Conservation (phyloP, 495 filamentous ascomycete genomes). For the Usnea hakonensis region DNA sequence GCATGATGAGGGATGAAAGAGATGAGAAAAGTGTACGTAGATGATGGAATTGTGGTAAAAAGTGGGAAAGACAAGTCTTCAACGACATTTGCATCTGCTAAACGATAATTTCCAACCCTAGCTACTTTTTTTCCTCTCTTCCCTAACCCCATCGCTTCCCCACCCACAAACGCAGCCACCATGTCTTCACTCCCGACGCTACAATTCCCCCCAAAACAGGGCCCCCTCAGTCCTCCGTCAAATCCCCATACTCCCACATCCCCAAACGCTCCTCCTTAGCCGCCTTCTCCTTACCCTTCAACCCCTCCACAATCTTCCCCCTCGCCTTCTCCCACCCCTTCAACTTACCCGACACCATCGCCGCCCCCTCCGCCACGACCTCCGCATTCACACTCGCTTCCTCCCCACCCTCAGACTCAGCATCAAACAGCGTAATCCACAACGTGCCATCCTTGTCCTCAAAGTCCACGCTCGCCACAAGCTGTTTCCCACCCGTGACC, state of each 20-base stretch:
- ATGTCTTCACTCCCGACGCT: background rate
- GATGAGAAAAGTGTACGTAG: background rate
- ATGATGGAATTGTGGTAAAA: background rate
- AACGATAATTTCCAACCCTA: background rate
- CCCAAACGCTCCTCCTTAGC: conserved; percentile 72
- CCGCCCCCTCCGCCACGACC: conserved; percentile 71
- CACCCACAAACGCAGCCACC: too few relatives aligned
- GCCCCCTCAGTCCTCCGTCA: conserved; percentile 66
- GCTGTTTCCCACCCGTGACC: conserved; percentile 54
- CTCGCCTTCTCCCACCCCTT: conserved; percentile 80
- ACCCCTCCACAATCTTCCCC: conserved; percentile 56
- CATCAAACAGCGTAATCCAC: conserved; percentile 82
- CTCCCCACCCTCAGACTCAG: conserved; percentile 44
- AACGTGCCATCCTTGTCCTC: conserved; percentile 65
- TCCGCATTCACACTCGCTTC: conserved; percentile 82
- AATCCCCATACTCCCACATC: conserved; percentile 97
- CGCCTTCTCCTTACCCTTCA: conserved; percentile 60
- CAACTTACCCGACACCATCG: conserved; percentile 82
- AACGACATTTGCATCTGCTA: background rate
- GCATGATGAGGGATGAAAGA: conserved; percentile 4
- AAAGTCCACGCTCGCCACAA: conserved; percentile 87
- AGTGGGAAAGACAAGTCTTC: background rate
- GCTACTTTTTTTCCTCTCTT: background rate
- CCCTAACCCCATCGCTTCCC: background rate
- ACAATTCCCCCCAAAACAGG: background rate